Percentiles rank a stretch among this genome's conserved stretches.
These are phyloP conservation scores for Amanita rubescens DNA, from an alignment of 768 basidiomycete genomes.

Conservation along the genomic window DNA sequence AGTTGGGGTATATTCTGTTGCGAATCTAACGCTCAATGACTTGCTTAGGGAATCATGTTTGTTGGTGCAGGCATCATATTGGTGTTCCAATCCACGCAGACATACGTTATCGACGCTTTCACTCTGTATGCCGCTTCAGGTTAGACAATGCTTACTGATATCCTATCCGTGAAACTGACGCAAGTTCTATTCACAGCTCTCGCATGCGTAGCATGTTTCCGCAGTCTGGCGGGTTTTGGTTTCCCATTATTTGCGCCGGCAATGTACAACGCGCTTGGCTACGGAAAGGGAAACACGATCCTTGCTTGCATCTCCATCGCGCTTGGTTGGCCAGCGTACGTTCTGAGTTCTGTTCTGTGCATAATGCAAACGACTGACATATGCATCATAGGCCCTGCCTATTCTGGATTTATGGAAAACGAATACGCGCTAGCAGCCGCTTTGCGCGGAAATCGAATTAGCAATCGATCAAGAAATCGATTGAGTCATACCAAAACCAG, in stretches of 20 bases:
- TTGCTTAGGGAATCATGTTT: conserved; percentile 43
- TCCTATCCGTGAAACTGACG: neutral
- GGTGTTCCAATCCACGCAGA: conserved; percentile 54
- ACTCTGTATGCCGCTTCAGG: conserved; percentile 63
- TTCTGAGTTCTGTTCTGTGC: conserved; percentile 9
- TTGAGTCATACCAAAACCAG: too few relatives aligned
- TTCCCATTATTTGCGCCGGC: conserved; percentile 74
- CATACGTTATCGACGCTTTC: conserved; percentile 63
- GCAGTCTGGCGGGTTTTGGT: conserved; percentile 62
- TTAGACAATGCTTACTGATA: conserved; percentile 14
- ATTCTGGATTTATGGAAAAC: conserved; percentile 7
- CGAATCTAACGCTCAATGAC: neutral
- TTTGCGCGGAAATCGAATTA: conserved; percentile 3
- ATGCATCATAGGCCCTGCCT: conserved; percentile 9
- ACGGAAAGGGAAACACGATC: conserved; percentile 63
- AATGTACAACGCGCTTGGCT: conserved; percentile 60
- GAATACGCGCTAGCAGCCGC: conserved; percentile 5
- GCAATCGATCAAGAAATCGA: too few relatives aligned
- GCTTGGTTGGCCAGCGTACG: conserved; percentile 41
- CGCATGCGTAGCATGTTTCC: conserved; percentile 55
- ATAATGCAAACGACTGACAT: neutral
- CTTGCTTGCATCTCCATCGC: conserved; percentile 51
- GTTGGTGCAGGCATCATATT: conserved; percentile 54
- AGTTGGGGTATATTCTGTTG: conserved; percentile 15
- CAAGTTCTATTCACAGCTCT: conserved; percentile 33